Evolutionary conservation across 2,329 filamentous ascomycete genomes (phyloP), one percentile per base, ranked within the genome.

Genomic region (Pseudopithomyces maydicus): DNA sequence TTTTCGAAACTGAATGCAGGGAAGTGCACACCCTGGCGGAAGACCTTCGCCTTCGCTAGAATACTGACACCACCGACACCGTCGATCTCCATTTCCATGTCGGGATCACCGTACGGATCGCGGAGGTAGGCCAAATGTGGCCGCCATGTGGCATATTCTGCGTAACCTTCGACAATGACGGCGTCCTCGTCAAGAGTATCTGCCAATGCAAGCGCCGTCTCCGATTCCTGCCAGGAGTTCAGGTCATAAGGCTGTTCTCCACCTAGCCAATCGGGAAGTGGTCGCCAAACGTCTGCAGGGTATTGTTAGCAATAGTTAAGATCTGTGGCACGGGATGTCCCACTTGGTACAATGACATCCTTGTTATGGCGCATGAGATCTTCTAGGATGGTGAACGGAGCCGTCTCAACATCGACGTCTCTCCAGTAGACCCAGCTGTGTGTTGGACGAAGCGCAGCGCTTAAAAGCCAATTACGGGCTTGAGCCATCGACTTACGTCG

Each of bases 371-470:
- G 88, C 95, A 99, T 99, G 53, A 99, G 80, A 79, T 99, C 95
- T 74, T 99, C 95, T 61, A 99, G 80, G 67, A 99, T 98, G 0
- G 95, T 98, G 72, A 94, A 95, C 0, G 95, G 95, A 2, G 95
- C 95, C 1, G 95, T 99, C 78, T 98, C 92, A 8, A 99, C 95
- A 78, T 99, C 95, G 22, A 97, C 95, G 79, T 99, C 95, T 77
- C 95, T 88, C 95, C 95, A 99, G 74, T 99, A 99, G 10, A 99
- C 95, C 95, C 95, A 99, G 63, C 93, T 97, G 74, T 99, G 95
- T 51, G 95, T 96, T 1, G 95, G 95, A 42, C 95, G 88, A 52
- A 99, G 80, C 20, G 95, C 94, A 39, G 95, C 94, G 70, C 92
- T 97, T 55, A 99, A 80, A 51, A 99, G 82, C 95, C 95, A 99